Percentiles rank a stretch among this genome's conserved stretches.
These are phyloP conservation scores for Cyberlindnera galapagoensis DNA, from an alignment of 805 yeast species.

Conservation along the genomic window DNA sequence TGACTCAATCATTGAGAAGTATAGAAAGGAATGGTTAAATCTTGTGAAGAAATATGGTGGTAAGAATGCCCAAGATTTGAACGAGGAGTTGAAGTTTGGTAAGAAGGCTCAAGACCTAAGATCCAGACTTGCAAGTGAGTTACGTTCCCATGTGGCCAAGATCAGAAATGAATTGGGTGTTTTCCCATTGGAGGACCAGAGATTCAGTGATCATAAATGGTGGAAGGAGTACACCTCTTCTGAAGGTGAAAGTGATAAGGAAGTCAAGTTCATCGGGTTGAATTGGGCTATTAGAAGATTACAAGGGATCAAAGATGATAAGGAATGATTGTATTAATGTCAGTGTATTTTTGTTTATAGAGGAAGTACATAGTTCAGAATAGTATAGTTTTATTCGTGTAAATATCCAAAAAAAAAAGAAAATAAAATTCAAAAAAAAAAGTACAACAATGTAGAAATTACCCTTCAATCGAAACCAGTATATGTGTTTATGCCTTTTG, in stretches of 20 bases:
- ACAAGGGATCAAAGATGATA: constrained; percentile 34
- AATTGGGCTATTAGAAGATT: constrained; percentile 78
- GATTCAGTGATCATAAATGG: constrained; percentile 61
- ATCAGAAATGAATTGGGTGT: constrained; percentile 35
- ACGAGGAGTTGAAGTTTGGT: constrained; percentile 58
- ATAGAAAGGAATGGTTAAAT: constrained; percentile 63
- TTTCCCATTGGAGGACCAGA: constrained; percentile 56
- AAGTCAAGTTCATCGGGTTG: constrained; percentile 64
- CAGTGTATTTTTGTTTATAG: background rate
- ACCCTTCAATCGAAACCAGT: background rate
- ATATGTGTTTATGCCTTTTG: background rate
- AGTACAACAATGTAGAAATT: no score
- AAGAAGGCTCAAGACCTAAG: constrained; percentile 59
- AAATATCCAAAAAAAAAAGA: background rate
- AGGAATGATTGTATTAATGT: constrained; percentile 3
- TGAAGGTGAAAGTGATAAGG: constrained; percentile 65
- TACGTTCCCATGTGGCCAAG: constrained; percentile 55
- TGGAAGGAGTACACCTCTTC: constrained; percentile 65
- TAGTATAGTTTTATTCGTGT: background rate
- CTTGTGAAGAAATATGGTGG: constrained; percentile 51
- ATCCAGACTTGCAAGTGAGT: constrained; percentile 58
- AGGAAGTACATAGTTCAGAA: background rate
- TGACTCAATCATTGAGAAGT: constrained; percentile 50
- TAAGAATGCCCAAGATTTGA: constrained; percentile 47
- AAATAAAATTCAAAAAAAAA: no score